Conservation (phyloP, 805 yeast species). For the Yarrowia hollandica region DNA sequence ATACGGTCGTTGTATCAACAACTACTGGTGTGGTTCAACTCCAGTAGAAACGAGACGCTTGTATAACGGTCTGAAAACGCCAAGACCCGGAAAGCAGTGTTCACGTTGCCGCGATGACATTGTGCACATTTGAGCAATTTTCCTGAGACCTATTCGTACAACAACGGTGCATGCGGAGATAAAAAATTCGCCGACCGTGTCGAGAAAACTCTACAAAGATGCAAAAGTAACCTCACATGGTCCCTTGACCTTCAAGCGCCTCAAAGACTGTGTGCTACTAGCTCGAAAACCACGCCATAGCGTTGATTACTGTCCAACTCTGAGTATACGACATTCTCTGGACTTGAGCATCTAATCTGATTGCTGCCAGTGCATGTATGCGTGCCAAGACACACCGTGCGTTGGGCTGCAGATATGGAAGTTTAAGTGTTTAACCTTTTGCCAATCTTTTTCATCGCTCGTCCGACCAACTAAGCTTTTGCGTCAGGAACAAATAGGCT, state of each 20-base stretch:
- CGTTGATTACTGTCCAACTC: conserved; percentile 1
- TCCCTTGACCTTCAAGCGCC: too few relatives aligned
- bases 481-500: conserved; percentile 2
- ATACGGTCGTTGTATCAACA: too few relatives aligned
- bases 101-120: conserved; percentile 4
- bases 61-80: too few relatives aligned
- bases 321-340: not conserved
- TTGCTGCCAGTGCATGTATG: not conserved
- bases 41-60: too few relatives aligned
- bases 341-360: conserved; percentile 14
- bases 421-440: not conserved
- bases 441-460: conserved; percentile 21
- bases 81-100: not conserved
- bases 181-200: too few relatives aligned
- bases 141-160: not conserved
- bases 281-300: too few relatives aligned
- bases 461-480: not conserved
- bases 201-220: not conserved
- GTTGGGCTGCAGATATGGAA: not conserved
- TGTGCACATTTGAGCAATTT: conserved; percentile 8
- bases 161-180: too few relatives aligned
- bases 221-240: too few relatives aligned
- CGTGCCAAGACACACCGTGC: conserved; percentile 5
- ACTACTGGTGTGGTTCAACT: too few relatives aligned
- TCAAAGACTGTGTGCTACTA: too few relatives aligned